Evolutionary conservation across 2,329 filamentous ascomycete genomes (phyloP).

Genomic region (Tolypocladium amazonense): DNA sequence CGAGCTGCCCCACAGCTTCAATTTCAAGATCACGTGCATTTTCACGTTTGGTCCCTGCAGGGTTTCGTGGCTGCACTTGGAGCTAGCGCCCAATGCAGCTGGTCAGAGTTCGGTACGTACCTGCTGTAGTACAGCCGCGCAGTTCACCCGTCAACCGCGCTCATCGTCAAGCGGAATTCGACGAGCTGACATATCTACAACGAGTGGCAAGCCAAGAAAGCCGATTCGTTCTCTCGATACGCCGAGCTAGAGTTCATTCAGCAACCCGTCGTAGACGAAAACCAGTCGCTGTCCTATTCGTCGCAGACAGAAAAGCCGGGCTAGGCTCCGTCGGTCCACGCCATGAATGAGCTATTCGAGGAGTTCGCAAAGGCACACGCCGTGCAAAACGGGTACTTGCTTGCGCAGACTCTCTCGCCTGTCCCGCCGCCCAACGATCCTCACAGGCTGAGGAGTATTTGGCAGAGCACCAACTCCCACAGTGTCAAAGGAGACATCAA

Average conservation of each 20-base stretch:
- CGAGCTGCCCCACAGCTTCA: background rate
- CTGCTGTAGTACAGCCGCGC: background rate
- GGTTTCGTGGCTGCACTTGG: background rate
- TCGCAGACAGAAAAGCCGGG: background rate
- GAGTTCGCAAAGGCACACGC: constrained; percentile 63
- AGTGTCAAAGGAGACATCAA: constrained; percentile 60
- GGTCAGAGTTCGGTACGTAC: constrained; percentile 4
- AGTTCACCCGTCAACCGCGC: background rate
- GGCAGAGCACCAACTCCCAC: constrained; percentile 57
- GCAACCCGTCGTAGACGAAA: background rate
- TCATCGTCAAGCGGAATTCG: background rate
- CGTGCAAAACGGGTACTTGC: constrained; percentile 54
- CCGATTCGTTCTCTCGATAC: background rate
- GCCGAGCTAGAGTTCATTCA: background rate
- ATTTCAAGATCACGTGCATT: constrained; percentile 1
- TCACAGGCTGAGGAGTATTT: constrained; percentile 58
- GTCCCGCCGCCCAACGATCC: constrained; percentile 51
- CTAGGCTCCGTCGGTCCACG: constrained; percentile 4
- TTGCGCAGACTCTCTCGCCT: constrained; percentile 68
- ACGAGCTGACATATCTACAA: background rate
- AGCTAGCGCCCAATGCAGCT: background rate
- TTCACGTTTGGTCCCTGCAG: background rate
- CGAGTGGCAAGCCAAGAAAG: background rate
- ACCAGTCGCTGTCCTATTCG: background rate
- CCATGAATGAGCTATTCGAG: constrained; percentile 64